Evolutionary conservation across 306 rosid genomes (phyloP).

Genomic region (Quercus wislizeni): DNA sequence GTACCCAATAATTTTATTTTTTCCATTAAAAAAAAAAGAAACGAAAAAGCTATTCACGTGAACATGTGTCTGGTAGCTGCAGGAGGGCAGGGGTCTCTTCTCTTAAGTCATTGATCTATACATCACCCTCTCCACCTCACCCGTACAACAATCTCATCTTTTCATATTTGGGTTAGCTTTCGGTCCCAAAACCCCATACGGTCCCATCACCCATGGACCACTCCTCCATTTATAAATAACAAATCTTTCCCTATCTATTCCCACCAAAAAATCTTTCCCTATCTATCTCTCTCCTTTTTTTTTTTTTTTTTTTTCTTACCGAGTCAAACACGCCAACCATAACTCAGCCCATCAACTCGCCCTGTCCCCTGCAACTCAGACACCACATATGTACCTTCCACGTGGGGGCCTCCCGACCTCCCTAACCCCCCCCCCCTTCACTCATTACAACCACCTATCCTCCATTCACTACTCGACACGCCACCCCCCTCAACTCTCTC

Average conservation of each 20-base stretch:
- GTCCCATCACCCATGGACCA: constrained; percentile 30
- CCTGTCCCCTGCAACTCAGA: constrained; percentile 76
- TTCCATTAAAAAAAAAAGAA: background rate
- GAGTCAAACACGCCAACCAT: constrained; percentile 62
- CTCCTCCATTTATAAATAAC: constrained; percentile 19
- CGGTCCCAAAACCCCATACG: background rate
- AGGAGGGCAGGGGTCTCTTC: background rate
- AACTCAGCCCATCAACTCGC: constrained; percentile 27
- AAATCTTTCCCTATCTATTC: background rate
- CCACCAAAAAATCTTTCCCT: background rate
- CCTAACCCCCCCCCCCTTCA: background rate
- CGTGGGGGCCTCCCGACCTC: constrained; percentile 51
- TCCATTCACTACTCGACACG: constrained; percentile 15
- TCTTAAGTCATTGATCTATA: no score
- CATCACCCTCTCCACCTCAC: background rate
- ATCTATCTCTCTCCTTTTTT: background rate
- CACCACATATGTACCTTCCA: constrained; percentile 49
- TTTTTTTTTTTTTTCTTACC: background rate
- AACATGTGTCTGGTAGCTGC: constrained; percentile 29
- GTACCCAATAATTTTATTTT: no score
- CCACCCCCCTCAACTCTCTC: background rate
- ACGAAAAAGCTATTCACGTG: constrained; percentile 39
- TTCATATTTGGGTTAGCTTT: background rate
- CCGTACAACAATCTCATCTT: background rate
- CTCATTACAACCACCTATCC: background rate